Conservation (phyloP, 2,329 filamentous ascomycete genomes). For the Botrytis galanthina region DNA sequence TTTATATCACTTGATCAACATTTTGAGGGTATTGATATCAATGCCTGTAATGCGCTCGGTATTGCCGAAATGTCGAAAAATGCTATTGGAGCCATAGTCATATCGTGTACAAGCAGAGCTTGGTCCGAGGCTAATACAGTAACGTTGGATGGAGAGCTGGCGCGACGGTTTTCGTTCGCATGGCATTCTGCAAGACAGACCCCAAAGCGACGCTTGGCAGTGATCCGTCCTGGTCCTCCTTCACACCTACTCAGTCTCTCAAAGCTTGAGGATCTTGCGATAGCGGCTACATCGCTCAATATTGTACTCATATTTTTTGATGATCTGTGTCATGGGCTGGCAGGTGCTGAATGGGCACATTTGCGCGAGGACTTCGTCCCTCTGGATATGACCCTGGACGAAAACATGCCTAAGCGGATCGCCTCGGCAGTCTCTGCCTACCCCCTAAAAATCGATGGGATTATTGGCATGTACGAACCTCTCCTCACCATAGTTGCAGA, state of each 20-base stretch:
- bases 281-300: neutral
- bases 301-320: neutral
- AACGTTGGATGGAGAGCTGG: neutral
- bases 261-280: constrained; percentile 1
- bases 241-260: neutral
- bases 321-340: neutral
- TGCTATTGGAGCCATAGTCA: neutral
- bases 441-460: neutral
- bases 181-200: neutral
- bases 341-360: neutral
- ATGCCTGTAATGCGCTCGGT: neutral
- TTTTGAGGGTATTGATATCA: neutral
- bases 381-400: neutral
- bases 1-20: neutral
- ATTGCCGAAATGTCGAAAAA: neutral
- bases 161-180: neutral
- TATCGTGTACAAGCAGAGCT: neutral
- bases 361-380: constrained; percentile 2
- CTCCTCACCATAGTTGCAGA: neutral
- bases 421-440: neutral
- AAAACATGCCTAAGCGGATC: neutral
- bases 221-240: constrained; percentile 3
- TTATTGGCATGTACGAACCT: neutral
- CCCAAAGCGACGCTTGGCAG: neutral
- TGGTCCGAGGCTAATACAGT: neutral